Evolutionary conservation across 495 filamentous ascomycete genomes (phyloP).

Genomic region (Xylaria scruposa): DNA sequence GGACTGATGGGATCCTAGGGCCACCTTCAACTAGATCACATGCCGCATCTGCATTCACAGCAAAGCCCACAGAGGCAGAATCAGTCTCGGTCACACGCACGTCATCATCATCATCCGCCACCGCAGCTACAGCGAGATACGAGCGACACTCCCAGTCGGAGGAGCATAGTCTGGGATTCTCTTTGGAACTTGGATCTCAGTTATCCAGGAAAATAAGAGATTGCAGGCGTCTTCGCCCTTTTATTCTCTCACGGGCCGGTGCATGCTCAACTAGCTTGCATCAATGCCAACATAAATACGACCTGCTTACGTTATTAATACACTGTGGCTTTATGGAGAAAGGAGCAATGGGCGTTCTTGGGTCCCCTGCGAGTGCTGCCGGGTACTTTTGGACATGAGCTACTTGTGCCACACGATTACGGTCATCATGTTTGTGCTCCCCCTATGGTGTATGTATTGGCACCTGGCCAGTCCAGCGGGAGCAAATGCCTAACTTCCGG

Average conservation of each 20-base stretch:
- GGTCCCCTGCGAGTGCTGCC: neutral
- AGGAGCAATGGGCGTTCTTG: slow-evolving; percentile 13
- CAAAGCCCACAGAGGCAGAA: slow-evolving; percentile 28
- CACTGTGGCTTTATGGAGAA: neutral
- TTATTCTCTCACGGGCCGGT: neutral
- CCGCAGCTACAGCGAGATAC: slow-evolving; percentile 41
- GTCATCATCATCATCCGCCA: slow-evolving; percentile 27
- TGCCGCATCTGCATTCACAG: slow-evolving; percentile 19
- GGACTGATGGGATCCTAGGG: slow-evolving; percentile 43
- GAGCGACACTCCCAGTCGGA: slow-evolving; percentile 47
- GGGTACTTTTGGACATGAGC: neutral
- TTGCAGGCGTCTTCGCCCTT: neutral
- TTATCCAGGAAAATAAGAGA: slow-evolving; percentile 43
- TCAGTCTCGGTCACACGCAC: slow-evolving; percentile 32
- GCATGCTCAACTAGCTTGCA: neutral
- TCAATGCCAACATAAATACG: neutral
- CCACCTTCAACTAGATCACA: slow-evolving; percentile 31
- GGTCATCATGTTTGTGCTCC: neutral
- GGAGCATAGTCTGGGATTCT: slow-evolving; percentile 60
- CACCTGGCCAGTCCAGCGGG: too few species aligned
- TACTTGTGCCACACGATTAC: neutral
- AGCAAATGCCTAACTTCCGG: neutral
- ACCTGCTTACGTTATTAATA: neutral
- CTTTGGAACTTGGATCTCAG: slow-evolving; percentile 60
- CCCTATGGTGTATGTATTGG: neutral